Conservation (phyloP, 2,329 filamentous ascomycete genomes). For the Apiospora koreana region DNA sequence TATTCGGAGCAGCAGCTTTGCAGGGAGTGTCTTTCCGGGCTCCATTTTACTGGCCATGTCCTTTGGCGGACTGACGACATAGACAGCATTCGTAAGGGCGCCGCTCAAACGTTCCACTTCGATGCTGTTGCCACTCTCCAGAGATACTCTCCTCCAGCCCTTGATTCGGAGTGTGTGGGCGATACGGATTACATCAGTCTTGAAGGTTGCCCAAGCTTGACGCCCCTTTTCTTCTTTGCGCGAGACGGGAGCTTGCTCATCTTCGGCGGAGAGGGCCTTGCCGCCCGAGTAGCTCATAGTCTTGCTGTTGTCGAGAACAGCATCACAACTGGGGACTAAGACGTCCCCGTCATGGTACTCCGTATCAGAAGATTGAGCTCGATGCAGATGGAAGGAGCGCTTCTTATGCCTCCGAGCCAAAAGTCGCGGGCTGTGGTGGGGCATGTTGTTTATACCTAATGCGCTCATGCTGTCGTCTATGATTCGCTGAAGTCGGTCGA, state of each 20-base stretch:
- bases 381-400: constrained; percentile 41
- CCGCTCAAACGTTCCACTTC: constrained; percentile 80
- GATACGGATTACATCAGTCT: constrained; percentile 86
- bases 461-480: constrained; percentile 65
- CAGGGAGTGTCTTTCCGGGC: constrained; percentile 45
- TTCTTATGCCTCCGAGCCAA: constrained; percentile 43
- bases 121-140: constrained; percentile 69
- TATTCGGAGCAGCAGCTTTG: constrained; percentile 82
- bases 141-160: constrained; percentile 82
- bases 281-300: constrained; percentile 75
- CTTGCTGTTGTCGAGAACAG: constrained; percentile 84
- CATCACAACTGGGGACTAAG: constrained; percentile 83
- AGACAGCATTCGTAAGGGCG: constrained; percentile 93
- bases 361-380: constrained; percentile 74
- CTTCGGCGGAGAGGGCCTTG: constrained; percentile 33
- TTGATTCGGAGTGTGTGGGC: constrained; percentile 87
- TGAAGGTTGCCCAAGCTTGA: constrained; percentile 83
- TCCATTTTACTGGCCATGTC: constrained; percentile 49
- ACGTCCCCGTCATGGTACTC: constrained; percentile 81
- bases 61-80: constrained; percentile 83
- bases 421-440: constrained; percentile 44
- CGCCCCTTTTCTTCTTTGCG: constrained; percentile 64
- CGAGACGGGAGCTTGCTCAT: constrained; percentile 42
- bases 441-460: constrained; percentile 49
- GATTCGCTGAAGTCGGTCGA: constrained; percentile 82